Base-by-base conservation (phyloP, 805 yeast species). In the Torulaspora franciscae region DNA sequence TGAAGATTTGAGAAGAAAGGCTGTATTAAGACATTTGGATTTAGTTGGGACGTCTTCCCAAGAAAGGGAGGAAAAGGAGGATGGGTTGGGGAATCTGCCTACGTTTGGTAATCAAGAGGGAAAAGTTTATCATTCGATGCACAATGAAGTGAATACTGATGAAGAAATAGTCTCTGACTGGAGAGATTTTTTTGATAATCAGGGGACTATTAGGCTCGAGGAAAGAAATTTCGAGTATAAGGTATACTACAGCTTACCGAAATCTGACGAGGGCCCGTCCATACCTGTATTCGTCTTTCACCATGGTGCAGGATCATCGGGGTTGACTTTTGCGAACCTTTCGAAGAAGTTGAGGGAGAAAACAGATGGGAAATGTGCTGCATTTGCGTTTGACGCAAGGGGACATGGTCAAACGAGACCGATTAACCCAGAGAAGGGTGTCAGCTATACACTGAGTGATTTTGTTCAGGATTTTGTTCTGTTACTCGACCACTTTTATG, bases 241-340 rank as follows among this genome's bases (percentile, higher is more conserved):
- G 47, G 75, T 80, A 0, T 85, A 80, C 59, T 85, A 72, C 52
- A 68, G 69, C 7, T 70, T 77, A 0, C 90, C 95, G 0, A 41
- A 58, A 0, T 59, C 70, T 0, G 3, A 11, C 1, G 46, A 51
- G 7, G 43, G 40, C 4, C 28, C 45, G 1, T 49, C 64, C 17
- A 47, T 64, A 14, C 88, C 95, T 0, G 55, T 88, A 1, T 80
- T 85, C 54, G 67, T 93, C 1, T 80, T 81, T 53, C 93, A 87
- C 52, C 99, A 93, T 64, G 99, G 99, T 2, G 97, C 96, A 1
- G 99, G 98, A 0, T 89, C 97, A 0, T 77, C 86, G 1, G 88
- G 84, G 0, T 68, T 86, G 66, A 74, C 96, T 1, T 93, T 85
- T 68, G 85, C 86, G 0, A 60, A 69, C 22, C 55, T 87, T 19